Evolutionary conservation across 2,329 filamentous ascomycete species (phyloP).

Genomic region (Fusarium piperis): DNA sequence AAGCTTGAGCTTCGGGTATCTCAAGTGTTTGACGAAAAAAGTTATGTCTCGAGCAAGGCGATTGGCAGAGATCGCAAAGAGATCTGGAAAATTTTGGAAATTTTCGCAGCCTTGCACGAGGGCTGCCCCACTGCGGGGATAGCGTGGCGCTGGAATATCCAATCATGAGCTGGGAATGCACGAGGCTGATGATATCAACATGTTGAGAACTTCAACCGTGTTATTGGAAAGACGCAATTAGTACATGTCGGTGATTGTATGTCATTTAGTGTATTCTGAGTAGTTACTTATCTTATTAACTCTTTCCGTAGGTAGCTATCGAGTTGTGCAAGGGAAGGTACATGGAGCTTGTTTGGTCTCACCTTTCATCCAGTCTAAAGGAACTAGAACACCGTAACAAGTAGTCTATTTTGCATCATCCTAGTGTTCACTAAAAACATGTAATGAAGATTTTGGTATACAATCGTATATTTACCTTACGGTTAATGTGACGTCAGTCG

Average conservation of each 20-base stretch:
- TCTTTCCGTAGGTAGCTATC: neutral
- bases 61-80: constrained; percentile 25
- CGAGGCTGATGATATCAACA: constrained; percentile 35
- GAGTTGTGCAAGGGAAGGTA: neutral
- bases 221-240: neutral
- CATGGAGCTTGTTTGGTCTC: neutral
- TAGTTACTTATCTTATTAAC: neutral
- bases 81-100: constrained; percentile 42
- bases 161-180: neutral
- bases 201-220: neutral
- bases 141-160: neutral
- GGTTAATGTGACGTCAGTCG: neutral
- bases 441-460: neutral
- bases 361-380: neutral
- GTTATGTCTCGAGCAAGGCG: constrained; percentile 8
- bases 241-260: neutral
- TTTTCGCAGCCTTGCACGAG: constrained; percentile 39
- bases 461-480: neutral
- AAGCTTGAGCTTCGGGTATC: constrained; percentile 31
- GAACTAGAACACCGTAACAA: too few species aligned
- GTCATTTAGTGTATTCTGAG: neutral
- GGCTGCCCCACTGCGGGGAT: constrained; percentile 37
- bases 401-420: neutral
- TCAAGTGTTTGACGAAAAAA: constrained; percentile 5
- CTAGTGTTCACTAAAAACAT: neutral